Conservation (phyloP, 257 asterid species). For the Jasminum sambac region DNA sequence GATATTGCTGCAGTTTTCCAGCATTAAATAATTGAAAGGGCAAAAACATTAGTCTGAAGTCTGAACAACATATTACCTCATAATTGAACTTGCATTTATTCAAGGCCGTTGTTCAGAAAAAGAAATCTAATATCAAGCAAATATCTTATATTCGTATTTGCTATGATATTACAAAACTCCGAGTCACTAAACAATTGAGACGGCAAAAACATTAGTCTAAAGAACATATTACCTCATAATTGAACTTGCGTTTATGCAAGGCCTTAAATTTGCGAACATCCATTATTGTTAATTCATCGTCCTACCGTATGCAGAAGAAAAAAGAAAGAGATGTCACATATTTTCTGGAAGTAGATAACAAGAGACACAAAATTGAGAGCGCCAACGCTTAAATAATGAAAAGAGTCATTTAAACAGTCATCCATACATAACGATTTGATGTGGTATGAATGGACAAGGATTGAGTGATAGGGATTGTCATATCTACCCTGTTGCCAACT, state of each 20-base stretch:
- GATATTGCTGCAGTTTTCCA: background rate
- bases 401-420: background rate
- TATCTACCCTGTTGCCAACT: conserved; percentile 90
- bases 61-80: conserved; percentile 54
- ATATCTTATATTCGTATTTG: background rate
- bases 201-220: conserved; percentile 10
- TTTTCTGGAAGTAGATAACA: conserved; percentile 18
- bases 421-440: no score
- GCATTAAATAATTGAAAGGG: conserved; percentile 11
- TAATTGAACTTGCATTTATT: conserved; percentile 95
- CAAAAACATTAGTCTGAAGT: conserved; percentile 18
- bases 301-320: conserved; percentile 45
- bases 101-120: conserved; percentile 36
- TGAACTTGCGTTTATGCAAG: conserved; percentile 92
- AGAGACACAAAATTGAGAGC: background rate
- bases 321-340: conserved; percentile 19
- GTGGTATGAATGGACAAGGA: background rate
- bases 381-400: background rate
- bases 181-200: conserved; percentile 7
- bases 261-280: conserved; percentile 97
- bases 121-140: background rate
- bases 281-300: conserved; percentile 90
- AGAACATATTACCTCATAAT: conserved; percentile 66
- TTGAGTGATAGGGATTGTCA: background rate
- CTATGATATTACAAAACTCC: background rate